Conservation (phyloP, 1,139 yeast species). For the Eremothecium gossypii region DNA sequence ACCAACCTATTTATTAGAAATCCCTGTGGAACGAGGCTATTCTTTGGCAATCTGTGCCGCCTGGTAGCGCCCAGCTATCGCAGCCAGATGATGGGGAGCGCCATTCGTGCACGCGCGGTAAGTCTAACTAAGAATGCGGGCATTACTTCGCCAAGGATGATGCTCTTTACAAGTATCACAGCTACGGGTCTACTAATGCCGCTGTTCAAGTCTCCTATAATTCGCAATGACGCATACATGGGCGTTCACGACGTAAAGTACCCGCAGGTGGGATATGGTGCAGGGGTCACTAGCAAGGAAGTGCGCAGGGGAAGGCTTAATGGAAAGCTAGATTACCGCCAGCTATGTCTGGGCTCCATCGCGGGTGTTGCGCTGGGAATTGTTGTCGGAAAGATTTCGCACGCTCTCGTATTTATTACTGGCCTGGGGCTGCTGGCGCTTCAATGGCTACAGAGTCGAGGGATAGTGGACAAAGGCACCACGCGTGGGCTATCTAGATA, state of each 20-base stretch:
- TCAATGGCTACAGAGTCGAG: slow-evolving; percentile 19
- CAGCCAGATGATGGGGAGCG: too few species aligned
- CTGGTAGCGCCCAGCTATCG: too few species aligned
- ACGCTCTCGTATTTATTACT: slow-evolving; percentile 13
- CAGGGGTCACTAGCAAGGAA: slow-evolving; percentile 4
- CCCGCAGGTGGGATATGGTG: neutral
- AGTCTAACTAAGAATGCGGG: neutral
- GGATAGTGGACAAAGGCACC: slow-evolving; percentile 14
- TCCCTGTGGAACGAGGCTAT: too few species aligned
- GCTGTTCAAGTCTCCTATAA: slow-evolving; percentile 3
- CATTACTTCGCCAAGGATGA: neutral
- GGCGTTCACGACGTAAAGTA: slow-evolving; percentile 11
- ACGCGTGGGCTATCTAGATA: slow-evolving; percentile 14
- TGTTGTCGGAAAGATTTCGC: slow-evolving; percentile 17
- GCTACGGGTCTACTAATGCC: neutral
- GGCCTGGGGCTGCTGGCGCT: slow-evolving; percentile 14
- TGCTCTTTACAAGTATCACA: neutral
- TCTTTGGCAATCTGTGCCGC: too few species aligned
- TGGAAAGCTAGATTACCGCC: slow-evolving; percentile 23
- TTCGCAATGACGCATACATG: slow-evolving; percentile 16
- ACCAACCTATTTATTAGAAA: too few species aligned
- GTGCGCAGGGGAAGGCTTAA: slow-evolving; percentile 15
- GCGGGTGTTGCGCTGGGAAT: slow-evolving; percentile 18
- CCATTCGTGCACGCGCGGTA: too few species aligned
- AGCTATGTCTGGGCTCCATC: slow-evolving; percentile 20